Percentiles rank a stretch among this genome's conserved stretches.
These are phyloP conservation scores for Echites panduratus DNA, from an alignment of 257 asterid species.

Conservation along the genomic window DNA sequence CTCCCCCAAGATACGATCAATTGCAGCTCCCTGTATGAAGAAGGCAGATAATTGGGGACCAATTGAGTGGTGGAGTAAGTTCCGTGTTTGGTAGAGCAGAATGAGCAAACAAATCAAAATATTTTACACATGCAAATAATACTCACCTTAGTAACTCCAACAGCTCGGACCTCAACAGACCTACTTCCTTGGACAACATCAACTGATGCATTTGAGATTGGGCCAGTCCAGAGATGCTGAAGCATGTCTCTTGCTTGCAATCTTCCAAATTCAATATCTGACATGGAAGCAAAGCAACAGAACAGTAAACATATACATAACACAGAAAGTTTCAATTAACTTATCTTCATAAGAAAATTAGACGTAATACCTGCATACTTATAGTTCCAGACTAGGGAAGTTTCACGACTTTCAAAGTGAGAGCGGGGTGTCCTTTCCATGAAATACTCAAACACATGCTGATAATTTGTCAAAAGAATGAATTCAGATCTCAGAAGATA, in stretches of 20 bases:
- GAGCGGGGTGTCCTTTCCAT: conserved; percentile 98
- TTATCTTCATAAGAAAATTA: conserved; percentile 11
- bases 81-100: not conserved
- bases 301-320: conserved; percentile 10
- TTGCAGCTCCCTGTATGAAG: conserved; percentile 75
- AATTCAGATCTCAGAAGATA: conserved; percentile 17
- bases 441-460: conserved; percentile 96
- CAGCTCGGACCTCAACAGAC: conserved; percentile 93
- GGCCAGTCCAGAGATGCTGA: conserved; percentile 99
- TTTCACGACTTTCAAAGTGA: conserved; percentile 73
- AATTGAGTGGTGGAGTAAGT: not conserved
- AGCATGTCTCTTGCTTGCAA: conserved; percentile 99
- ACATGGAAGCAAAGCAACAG: conserved; percentile 12
- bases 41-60: not conserved
- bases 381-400: conserved; percentile 94
- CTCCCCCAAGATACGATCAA: conserved; percentile 90
- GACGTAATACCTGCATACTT: conserved; percentile 74
- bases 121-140: not conserved
- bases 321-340: conserved; percentile 4
- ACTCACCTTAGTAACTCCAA: conserved; percentile 90
- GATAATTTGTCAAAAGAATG: conserved; percentile 25
- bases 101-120: not conserved
- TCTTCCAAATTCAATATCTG: conserved; percentile 93
- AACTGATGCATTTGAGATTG: conserved; percentile 86
- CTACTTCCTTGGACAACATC: conserved; percentile 95